Percentiles rank a stretch among this genome's conserved stretches.
Evolutionary conservation across 345 rosid genomes (phyloP).

Genomic region (Linum trigynum): DNA sequence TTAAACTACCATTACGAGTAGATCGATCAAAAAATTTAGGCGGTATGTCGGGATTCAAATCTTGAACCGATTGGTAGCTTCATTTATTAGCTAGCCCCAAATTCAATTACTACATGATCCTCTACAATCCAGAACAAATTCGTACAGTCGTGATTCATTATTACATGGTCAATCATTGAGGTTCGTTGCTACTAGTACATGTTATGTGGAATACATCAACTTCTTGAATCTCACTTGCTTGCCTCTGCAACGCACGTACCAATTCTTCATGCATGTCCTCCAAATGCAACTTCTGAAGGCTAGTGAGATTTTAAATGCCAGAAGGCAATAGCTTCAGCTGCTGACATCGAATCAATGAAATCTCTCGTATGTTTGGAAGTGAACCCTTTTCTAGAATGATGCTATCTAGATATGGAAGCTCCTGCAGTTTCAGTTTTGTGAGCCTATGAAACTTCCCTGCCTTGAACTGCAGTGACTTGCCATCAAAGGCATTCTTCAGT

Average conservation of each 20-base stretch:
- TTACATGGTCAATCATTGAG: too few relatives aligned
- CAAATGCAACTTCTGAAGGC: slow-evolving; percentile 19
- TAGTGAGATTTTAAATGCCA: slow-evolving; percentile 14
- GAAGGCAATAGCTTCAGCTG: slow-evolving; percentile 14
- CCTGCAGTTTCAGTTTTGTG: slow-evolving; percentile 11
- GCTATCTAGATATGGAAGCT: slow-evolving; percentile 12
- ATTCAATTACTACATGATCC: too few relatives aligned
- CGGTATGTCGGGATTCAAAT: too few relatives aligned
- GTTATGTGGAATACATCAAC: slow-evolving; percentile 17
- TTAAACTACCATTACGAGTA: too few relatives aligned
- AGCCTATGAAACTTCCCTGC: slow-evolving; percentile 20
- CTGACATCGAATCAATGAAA: slow-evolving; percentile 14
- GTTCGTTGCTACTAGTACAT: too few relatives aligned
- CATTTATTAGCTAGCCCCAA: too few relatives aligned
- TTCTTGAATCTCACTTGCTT: slow-evolving; percentile 4
- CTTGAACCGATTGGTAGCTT: too few relatives aligned
- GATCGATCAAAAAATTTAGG: too few relatives aligned
- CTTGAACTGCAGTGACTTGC: slow-evolving; percentile 16
- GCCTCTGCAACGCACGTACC: neutral
- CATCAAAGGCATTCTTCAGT: slow-evolving; percentile 18
- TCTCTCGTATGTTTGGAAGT: slow-evolving; percentile 18
- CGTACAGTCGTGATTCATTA: too few relatives aligned
- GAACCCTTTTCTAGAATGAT: slow-evolving; percentile 17
- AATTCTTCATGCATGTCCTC: slow-evolving; percentile 20
- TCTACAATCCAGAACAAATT: too few relatives aligned